phyloP scores from a whole-genome alignment of 768 basidiomycete genomes.

The Termitomyces eurrhizus region DNA sequence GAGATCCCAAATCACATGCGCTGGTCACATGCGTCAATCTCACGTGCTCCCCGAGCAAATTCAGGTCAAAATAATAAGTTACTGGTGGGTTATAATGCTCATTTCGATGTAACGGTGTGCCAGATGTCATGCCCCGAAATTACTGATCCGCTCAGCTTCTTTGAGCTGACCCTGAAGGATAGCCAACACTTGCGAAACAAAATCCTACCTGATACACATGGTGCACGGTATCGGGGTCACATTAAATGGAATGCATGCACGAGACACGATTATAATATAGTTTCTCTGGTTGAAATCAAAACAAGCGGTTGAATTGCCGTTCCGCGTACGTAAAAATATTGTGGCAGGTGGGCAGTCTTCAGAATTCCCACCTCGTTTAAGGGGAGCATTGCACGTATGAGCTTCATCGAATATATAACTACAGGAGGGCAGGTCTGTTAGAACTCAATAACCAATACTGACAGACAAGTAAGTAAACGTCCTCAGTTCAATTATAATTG shows the following conservation, averaged over 20 bases:
- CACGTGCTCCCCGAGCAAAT: no score
- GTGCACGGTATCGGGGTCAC: background rate
- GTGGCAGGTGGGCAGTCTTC: constrained; percentile 41
- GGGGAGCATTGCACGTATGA: constrained; percentile 37
- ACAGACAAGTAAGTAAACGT: background rate
- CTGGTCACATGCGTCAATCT: no score
- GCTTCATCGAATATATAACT: constrained; percentile 42
- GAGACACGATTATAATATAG: constrained; percentile 9
- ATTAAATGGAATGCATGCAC: constrained; percentile 8
- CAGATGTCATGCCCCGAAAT: no score
- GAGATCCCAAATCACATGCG: no score
- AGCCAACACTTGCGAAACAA: no score
- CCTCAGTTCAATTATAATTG: no score
- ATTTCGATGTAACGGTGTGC: no score
- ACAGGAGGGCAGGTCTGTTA: constrained; percentile 21
- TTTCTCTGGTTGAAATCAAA: constrained; percentile 22
- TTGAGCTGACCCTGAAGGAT: no score
- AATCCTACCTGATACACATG: no score
- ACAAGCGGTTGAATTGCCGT: constrained; percentile 32
- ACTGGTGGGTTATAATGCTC: no score
- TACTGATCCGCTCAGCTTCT: no score
- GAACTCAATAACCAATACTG: background rate
- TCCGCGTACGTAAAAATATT: constrained; percentile 46
- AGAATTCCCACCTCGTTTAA: constrained; percentile 41
- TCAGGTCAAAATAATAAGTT: no score